Conservation (phyloP, 305 asterid genomes). For the Caryopteris hybrid region DNA sequence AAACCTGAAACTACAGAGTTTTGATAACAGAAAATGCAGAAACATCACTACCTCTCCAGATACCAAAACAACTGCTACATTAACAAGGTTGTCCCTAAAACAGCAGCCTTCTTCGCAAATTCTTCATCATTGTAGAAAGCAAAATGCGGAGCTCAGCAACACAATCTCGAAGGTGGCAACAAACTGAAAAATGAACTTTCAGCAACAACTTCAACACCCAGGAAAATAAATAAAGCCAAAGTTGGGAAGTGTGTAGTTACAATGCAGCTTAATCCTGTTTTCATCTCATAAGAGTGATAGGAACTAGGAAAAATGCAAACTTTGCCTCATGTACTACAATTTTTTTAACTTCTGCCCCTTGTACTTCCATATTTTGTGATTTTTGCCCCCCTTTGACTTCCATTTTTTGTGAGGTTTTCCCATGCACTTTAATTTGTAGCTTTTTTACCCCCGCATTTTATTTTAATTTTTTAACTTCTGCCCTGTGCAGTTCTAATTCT, state of each 20-base stretch:
- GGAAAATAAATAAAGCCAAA: not conserved
- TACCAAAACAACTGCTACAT: not conserved
- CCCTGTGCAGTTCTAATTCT: not conserved
- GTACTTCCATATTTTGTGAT: too few species aligned
- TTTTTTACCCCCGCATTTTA: too few species aligned
- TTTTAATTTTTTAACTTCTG: too few species aligned
- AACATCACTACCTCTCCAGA: not conserved
- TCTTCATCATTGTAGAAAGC: not conserved
- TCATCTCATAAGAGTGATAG: not conserved
- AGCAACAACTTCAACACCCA: conserved; percentile 34
- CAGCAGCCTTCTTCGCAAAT: not conserved
- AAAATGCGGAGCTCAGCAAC: not conserved
- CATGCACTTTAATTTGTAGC: too few species aligned
- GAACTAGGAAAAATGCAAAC: not conserved
- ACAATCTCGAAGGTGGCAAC: not conserved
- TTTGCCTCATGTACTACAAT: not conserved
- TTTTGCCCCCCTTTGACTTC: too few species aligned
- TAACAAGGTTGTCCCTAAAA: not conserved
- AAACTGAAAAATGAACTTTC: conserved; percentile 15
- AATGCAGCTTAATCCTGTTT: not conserved
- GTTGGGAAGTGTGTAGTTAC: not conserved
- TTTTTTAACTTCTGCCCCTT: too few species aligned
- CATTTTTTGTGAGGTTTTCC: too few species aligned
- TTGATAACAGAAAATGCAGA: not conserved
- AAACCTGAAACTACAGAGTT: not conserved